Percentiles rank a stretch among this genome's conserved stretches.
These are phyloP conservation scores for Aureobasidium sp. DNA, from an alignment of 2,329 filamentous ascomycete species.

Conservation along the genomic window DNA sequence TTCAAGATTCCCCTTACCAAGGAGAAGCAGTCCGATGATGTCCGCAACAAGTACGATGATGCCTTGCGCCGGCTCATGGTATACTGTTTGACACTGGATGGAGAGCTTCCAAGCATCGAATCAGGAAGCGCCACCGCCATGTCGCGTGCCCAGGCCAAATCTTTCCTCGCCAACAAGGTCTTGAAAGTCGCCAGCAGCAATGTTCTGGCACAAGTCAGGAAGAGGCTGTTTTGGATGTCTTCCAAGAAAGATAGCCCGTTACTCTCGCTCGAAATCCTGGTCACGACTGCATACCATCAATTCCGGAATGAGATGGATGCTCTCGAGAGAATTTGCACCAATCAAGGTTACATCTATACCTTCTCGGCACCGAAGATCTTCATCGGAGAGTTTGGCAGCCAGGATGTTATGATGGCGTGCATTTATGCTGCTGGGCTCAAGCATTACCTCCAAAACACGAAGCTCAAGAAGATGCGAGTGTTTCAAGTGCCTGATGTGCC, in stretches of 20 bases:
- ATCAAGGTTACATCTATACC: conserved; percentile 1
- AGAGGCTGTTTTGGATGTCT: not conserved
- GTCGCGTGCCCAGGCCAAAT: not conserved
- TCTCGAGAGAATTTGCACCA: not conserved
- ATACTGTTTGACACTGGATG: not conserved
- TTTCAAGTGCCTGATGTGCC: not conserved
- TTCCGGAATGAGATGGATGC: conserved; percentile 1
- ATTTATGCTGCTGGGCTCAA: conserved; percentile 9
- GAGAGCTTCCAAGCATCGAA: conserved; percentile 1
- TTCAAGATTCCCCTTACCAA: not conserved
- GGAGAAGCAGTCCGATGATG: not conserved
- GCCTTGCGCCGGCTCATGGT: conserved; percentile 1
- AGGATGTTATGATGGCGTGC: not conserved
- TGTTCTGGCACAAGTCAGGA: not conserved
- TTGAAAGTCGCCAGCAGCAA: not conserved
- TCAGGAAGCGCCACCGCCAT: not conserved
- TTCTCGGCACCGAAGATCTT: conserved; percentile 8
- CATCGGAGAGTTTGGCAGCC: not conserved
- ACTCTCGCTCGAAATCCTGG: conserved; percentile 5
- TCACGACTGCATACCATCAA: not conserved
- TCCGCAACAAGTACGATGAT: conserved; percentile 1
- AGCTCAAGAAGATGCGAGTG: not conserved
- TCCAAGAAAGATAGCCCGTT: not conserved
- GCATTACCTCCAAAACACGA: not conserved
- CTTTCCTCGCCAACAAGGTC: not conserved